These are phyloP conservation scores for Fraxinus excelsior DNA, from an alignment of 257 asterid species.

Conservation along the genomic window DNA sequence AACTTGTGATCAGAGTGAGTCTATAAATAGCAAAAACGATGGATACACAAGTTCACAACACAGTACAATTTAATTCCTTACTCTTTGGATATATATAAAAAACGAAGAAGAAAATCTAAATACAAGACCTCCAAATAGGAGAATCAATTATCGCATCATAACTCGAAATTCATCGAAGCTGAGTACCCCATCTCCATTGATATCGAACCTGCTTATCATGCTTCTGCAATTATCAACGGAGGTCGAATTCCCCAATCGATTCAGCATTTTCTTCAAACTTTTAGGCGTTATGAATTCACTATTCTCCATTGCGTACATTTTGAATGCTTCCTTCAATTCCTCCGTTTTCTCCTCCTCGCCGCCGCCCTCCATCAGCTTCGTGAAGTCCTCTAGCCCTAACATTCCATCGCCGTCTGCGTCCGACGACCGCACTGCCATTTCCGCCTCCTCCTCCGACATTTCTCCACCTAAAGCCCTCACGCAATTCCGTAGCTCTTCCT, in stretches of 20 bases:
- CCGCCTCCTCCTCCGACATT: conserved; percentile 27
- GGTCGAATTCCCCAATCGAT: neutral
- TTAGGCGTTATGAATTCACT: conserved; percentile 20
- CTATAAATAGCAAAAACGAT: too few species aligned
- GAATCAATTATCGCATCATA: conserved; percentile 21
- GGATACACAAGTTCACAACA: too few species aligned
- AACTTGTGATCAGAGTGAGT: too few species aligned
- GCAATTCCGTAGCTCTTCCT: conserved; percentile 6
- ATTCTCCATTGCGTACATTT: conserved; percentile 18
- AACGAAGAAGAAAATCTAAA: too few species aligned
- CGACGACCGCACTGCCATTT: conserved; percentile 17
- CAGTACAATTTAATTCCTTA: too few species aligned
- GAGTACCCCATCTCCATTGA: conserved; percentile 24
- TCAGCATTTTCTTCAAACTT: conserved; percentile 26
- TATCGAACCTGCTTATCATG: conserved; percentile 24
- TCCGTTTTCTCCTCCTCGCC: conserved; percentile 11
- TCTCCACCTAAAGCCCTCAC: conserved; percentile 16
- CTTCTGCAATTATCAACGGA: conserved; percentile 10
- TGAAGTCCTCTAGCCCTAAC: conserved; percentile 26
- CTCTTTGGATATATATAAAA: too few species aligned
- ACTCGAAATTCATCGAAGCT: conserved; percentile 24
- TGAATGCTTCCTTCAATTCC: conserved; percentile 19
- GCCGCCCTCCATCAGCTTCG: conserved; percentile 16
- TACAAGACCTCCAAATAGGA: neutral
- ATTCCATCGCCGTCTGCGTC: conserved; percentile 29